These are phyloP conservation scores for Xylaria cubensis DNA, from an alignment of 495 filamentous ascomycete genomes.

Conservation along the genomic window DNA sequence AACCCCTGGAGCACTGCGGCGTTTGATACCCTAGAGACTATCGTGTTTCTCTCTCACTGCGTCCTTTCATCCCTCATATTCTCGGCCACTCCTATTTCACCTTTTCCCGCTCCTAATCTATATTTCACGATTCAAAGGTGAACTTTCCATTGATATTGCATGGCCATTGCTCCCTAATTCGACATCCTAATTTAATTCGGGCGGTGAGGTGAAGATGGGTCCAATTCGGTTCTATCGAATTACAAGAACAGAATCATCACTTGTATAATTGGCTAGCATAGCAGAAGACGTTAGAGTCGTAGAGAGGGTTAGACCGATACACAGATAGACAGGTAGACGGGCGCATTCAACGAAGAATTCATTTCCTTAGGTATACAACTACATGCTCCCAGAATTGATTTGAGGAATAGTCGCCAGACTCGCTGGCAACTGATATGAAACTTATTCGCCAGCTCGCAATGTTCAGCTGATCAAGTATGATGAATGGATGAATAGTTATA, in stretches of 20 bases:
- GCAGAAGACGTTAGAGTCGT: neutral
- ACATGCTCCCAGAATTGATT: neutral
- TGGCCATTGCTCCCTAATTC: neutral
- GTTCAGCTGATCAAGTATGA: neutral
- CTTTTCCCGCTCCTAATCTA: no score
- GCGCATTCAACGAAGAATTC: neutral
- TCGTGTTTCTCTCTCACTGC: neutral
- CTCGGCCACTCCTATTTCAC: neutral
- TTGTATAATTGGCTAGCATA: neutral
- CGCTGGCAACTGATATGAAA: neutral
- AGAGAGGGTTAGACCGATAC: neutral
- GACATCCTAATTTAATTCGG: neutral
- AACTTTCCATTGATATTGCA: neutral
- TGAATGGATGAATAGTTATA: neutral
- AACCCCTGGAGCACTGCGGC: neutral
- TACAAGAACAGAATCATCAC: neutral
- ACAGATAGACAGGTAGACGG: neutral
- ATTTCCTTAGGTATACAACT: neutral
- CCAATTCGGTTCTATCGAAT: neutral
- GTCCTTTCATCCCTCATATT: neutral
- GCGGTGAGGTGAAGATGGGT: neutral
- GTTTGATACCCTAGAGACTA: constrained; percentile 4
- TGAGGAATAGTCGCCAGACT: neutral
- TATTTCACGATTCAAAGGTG: neutral
- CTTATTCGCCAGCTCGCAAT: neutral